phyloP scores from a whole-genome alignment of 169 alveolate species.

The Cystoisospora suis region DNA sequence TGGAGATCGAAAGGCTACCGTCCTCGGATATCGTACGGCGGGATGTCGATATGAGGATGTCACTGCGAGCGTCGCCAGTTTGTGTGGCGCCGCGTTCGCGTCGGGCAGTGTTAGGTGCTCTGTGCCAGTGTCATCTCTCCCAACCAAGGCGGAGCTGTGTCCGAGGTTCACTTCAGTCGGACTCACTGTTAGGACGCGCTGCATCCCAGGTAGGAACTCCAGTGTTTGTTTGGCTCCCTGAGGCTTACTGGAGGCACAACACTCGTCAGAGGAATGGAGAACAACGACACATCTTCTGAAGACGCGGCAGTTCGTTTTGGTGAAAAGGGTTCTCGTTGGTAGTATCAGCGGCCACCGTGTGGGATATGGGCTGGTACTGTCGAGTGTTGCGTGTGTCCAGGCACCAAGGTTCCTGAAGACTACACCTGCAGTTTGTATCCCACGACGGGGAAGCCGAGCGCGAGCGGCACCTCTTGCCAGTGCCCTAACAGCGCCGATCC shows the following conservation, averaged over 20 bases:
- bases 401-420: neutral
- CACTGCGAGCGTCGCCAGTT: neutral
- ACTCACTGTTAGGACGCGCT: neutral
- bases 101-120: neutral
- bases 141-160: too few relatives aligned
- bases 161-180: too few relatives aligned
- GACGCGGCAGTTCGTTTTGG: too few relatives aligned
- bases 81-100: neutral
- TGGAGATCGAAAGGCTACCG: too few relatives aligned
- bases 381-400: neutral
- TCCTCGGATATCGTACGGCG: too few relatives aligned
- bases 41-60: slow-evolving; percentile 12
- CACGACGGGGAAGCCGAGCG: neutral
- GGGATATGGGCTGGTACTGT: neutral
- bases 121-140: too few relatives aligned
- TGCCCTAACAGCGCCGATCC: slow-evolving; percentile 27
- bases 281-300: neutral
- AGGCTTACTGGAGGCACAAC: neutral
- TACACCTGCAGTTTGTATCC: neutral
- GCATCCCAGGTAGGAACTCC: neutral
- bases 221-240: neutral
- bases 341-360: neutral
- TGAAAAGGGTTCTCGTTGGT: too few relatives aligned
- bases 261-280: neutral
- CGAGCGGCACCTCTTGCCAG: neutral